A percentile compares a stretch with the other conserved stretches of the same genome.
Conservation (phyloP, 768 basidiomycete species). For the Russula ochroleuca region DNA sequence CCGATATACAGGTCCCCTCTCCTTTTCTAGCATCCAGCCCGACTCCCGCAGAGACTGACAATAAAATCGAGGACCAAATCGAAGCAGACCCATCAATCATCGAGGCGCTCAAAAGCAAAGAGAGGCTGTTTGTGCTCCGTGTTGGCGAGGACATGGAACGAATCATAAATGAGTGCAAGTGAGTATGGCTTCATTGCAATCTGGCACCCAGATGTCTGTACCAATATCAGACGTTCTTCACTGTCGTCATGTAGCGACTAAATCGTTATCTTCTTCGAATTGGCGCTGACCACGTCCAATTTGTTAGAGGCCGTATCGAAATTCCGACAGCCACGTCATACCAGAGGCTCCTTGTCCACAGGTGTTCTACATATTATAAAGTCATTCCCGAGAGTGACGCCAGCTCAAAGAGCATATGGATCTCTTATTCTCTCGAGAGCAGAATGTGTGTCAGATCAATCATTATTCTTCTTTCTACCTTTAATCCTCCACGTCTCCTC, state of each 20-base stretch:
- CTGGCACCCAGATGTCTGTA: not conserved
- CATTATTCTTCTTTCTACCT: constrained; percentile 8
- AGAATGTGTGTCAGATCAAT: constrained; percentile 57
- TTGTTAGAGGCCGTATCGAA: constrained; percentile 55
- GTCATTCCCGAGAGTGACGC: constrained; percentile 67
- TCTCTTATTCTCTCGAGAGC: constrained; percentile 58
- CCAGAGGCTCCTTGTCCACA: constrained; percentile 80
- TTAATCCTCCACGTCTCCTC: constrained; percentile 26
- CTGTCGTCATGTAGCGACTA: not conserved
- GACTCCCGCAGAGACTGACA: constrained; percentile 32
- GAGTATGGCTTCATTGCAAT: constrained; percentile 33
- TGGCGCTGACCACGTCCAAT: constrained; percentile 17
- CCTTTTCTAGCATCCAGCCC: constrained; percentile 27
- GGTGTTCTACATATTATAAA: constrained; percentile 78
- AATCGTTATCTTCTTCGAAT: constrained; percentile 1
- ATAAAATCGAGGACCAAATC: constrained; percentile 29
- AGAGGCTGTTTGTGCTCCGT: constrained; percentile 82
- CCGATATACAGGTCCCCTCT: constrained; percentile 17
- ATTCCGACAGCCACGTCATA: constrained; percentile 70
- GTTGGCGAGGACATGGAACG: constrained; percentile 83
- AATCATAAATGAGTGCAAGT: constrained; percentile 73
- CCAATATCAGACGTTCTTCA: not conserved
- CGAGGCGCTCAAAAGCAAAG: constrained; percentile 84
- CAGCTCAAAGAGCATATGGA: constrained; percentile 56
- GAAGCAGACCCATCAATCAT: constrained; percentile 78